Conservation (phyloP, 2,329 filamentous ascomycete species). For the Aureobasidium musti region DNA sequence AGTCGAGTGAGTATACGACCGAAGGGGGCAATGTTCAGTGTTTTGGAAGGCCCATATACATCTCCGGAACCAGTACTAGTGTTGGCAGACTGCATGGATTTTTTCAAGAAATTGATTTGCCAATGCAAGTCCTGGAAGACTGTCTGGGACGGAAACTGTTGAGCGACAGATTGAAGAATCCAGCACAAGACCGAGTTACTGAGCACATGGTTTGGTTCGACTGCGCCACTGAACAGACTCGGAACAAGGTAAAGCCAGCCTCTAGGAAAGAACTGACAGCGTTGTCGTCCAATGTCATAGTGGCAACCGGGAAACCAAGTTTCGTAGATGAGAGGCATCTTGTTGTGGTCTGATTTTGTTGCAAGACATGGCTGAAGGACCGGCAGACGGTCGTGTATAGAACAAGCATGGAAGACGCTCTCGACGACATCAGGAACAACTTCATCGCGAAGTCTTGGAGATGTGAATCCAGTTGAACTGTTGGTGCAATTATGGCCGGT, state of each 20-base stretch:
- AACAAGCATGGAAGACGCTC: slow-evolving; percentile 40
- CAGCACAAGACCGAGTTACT: slow-evolving; percentile 40
- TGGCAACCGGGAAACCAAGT: slow-evolving; percentile 44
- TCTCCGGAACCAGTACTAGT: slow-evolving; percentile 39
- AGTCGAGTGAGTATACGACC: slow-evolving; percentile 34
- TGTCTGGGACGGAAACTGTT: slow-evolving; percentile 30
- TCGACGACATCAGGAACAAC: slow-evolving; percentile 39
- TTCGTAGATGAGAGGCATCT: slow-evolving; percentile 34
- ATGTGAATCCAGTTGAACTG: slow-evolving; percentile 39
- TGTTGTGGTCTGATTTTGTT: slow-evolving; percentile 30
- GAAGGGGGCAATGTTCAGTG: slow-evolving; percentile 37
- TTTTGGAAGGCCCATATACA: slow-evolving; percentile 37
- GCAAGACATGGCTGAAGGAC: slow-evolving; percentile 40
- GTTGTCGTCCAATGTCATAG: slow-evolving; percentile 43
- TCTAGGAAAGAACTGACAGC: slow-evolving; percentile 42
- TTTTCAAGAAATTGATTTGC: slow-evolving; percentile 33
- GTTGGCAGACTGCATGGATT: slow-evolving; percentile 30
- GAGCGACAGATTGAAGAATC: slow-evolving; percentile 36
- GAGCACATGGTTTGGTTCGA: slow-evolving; percentile 42
- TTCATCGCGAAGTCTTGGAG: slow-evolving; percentile 42
- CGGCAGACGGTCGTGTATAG: slow-evolving; percentile 42
- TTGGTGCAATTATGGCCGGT: slow-evolving; percentile 31
- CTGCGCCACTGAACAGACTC: slow-evolving; percentile 35
- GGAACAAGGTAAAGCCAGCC: slow-evolving; percentile 37
- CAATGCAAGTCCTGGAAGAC: slow-evolving; percentile 36